Percentiles rank a stretch among this genome's conserved stretches.
These are phyloP conservation scores for Lepidium campestre DNA, from an alignment of 441 rosid genomes.

Conservation along the genomic window DNA sequence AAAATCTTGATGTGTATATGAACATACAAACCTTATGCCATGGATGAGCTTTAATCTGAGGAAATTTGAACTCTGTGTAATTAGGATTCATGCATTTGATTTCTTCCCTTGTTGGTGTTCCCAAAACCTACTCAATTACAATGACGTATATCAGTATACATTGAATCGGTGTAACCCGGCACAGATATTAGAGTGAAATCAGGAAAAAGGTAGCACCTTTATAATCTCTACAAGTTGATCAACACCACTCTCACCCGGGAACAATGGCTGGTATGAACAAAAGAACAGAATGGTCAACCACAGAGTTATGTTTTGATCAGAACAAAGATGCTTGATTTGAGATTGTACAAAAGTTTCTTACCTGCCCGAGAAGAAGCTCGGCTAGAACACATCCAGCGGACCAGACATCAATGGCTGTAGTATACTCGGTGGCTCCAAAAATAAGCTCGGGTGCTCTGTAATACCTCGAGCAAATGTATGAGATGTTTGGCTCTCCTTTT, in stretches of 20 bases:
- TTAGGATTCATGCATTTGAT: conserved; percentile 99
- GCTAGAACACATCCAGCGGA: conserved; percentile 96
- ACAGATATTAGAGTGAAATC: background rate
- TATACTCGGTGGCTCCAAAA: conserved; percentile 93
- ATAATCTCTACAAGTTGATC: conserved; percentile 98
- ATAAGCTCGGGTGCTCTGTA: conserved; percentile 97
- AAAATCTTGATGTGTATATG: background rate
- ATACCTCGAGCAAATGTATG: conserved; percentile 95
- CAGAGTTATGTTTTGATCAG: background rate
- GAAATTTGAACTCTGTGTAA: conserved; percentile 90
- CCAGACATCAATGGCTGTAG: conserved; percentile 95
- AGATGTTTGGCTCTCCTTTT: conserved; percentile 93
- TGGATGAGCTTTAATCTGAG: conserved; percentile 96
- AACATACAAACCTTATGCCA: conserved; percentile 76
- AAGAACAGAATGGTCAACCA: background rate
- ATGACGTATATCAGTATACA: background rate
- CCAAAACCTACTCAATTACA: conserved; percentile 59
- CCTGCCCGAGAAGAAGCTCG: conserved; percentile 95
- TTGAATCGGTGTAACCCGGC: background rate
- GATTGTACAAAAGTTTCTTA: conserved; percentile 19
- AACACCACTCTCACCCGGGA: conserved; percentile 94
- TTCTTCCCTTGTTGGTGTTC: conserved; percentile 97
- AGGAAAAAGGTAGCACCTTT: conserved; percentile 43
- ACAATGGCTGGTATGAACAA: conserved; percentile 32
- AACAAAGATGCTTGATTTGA: background rate